Percentiles rank a stretch among this genome's conserved stretches.
Evolutionary conservation across 2,329 filamentous ascomycete species (phyloP).

Genomic region (Penicillium concentricum): DNA sequence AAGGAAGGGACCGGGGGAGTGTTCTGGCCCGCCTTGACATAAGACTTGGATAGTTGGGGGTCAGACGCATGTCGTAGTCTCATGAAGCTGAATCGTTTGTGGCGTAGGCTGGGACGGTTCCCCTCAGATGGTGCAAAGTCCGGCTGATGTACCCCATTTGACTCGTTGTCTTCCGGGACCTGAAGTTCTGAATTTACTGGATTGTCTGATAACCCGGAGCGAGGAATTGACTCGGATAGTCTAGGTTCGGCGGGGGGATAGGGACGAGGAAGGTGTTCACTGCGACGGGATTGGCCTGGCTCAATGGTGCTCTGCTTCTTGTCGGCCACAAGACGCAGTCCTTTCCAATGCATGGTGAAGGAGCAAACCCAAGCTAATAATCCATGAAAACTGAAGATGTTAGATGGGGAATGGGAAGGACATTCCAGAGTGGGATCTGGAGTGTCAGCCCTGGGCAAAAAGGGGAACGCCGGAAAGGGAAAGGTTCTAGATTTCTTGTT

Average conservation of each 20-base stretch:
- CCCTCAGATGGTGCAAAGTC: constrained; percentile 19
- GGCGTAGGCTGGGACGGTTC: constrained; percentile 29
- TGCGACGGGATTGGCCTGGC: constrained; percentile 32
- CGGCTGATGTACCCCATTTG: constrained; percentile 14
- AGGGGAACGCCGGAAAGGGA: constrained; percentile 26
- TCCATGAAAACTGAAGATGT: constrained; percentile 4
- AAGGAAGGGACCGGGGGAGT: constrained; percentile 41
- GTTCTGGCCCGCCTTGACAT: constrained; percentile 62
- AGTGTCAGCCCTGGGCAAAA: constrained; percentile 24
- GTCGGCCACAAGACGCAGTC: constrained; percentile 37
- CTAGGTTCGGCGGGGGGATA: constrained; percentile 32
- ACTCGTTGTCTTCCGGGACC: constrained; percentile 12
- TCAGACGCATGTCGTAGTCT: constrained; percentile 91
- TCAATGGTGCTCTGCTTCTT: constrained; percentile 37
- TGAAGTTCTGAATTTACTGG: constrained; percentile 13
- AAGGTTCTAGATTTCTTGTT: constrained; percentile 7
- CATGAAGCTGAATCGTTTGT: constrained; percentile 64
- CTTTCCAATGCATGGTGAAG: constrained; percentile 43
- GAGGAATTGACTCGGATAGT: constrained; percentile 37
- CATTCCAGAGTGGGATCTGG: constrained; percentile 27
- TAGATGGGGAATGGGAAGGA: neutral
- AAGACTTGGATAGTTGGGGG: constrained; percentile 77
- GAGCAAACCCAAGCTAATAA: constrained; percentile 4
- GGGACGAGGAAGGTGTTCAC: constrained; percentile 39
- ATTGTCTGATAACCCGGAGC: constrained; percentile 19